Evolutionary conservation across 164 flowering plant species (phyloP), one percentile per base, ranked within the genome.

Genomic region (Aristolochia californica): DNA sequence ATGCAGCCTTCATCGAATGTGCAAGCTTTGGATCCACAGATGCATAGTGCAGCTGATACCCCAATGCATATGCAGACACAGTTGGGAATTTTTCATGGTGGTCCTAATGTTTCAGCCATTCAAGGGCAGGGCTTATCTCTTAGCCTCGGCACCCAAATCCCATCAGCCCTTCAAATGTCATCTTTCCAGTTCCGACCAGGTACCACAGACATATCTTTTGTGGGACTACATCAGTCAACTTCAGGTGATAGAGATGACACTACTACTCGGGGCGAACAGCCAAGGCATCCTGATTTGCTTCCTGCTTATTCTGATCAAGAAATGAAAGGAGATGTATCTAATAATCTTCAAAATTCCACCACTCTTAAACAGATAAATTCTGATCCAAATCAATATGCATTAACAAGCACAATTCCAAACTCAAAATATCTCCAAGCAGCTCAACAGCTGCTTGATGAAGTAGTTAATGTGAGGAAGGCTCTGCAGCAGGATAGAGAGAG

Each of bases 361-460:
- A 66, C 62, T 43, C 50, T 66, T 18, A 74, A 68, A 53, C 71
- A 48, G 54, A 63, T 75, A 57, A 56, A 66, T 57, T 47, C 61
- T 25, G 68, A 59, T 68, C 51, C 54, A 12, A 34, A 66, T 64
- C 70, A 56, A 16, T 76, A 62, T 66, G 85, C 66, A 18, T 13
- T 67, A 20, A 54, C 76, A 18, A 72, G 67, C 61, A 61, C 66
- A 9, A 70, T 73, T 49, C 65, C 74, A 17, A 78, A 77, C 63
- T 83, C 95, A 23, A 83, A 71, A 54, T 88, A 81, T 72, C 77
- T 88, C 26, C 82, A 77, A 71, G 84, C 83, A 13, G 80, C 84
- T 28, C 95, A 85, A 54, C 80, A 80, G 55, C 68, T 91, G 60
- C 95, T 91, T 47, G 91, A 88, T 65, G 98, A 91, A 71, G 79